Evolutionary conservation across 371 early-diverging fungal genomes (phyloP), one percentile per base, ranked within the genome.

Genomic region (Actinomortierella wolfii): DNA sequence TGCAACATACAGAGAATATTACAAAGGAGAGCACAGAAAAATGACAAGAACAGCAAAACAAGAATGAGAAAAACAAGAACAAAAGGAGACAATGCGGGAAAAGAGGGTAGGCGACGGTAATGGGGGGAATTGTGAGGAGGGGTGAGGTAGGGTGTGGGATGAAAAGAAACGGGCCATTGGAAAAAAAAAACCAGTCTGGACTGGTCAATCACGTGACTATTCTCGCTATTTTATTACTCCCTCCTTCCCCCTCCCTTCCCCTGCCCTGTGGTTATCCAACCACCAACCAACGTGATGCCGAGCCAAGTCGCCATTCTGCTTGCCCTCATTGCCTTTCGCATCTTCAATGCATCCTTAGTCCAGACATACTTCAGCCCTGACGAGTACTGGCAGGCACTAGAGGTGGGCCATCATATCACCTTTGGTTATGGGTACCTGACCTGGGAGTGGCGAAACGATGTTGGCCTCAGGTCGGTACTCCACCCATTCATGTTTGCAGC

Each of bases 381-480:
- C 74, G 96, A 96, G 66, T 93, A 91, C 67, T 96, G 93, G 92
- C 96, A 96, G 67, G 78, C 89, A 0, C 83, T 87, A 25, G 96
- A 97, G 78, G 89, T 96, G 9, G 96, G 92, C 0, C 94, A 96
- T 79, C 64, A 71, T 28, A 62, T 83, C 39, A 89, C 86, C 0
- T 96, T 92, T 83, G 92, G 90, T 60, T 87, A 89, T 69, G 97
- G 97, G 2, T 90, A 90, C 59, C 63, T 90, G 65, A 95, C 97
- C 5, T 97, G 97, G 96, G 96, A 96, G 74, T 96, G 96, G 97
- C 68, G 34, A 34, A 34, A 11, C 67, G 53, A 68, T 39, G 77
- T 78, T n/a, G 61, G 78, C 67, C 80, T 96, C 41, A 79, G 96
- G 29, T 87, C 91, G 39, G 86, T 83, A 64, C 69, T 86, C 24